Percentiles rank a stretch among this genome's conserved stretches.
These are phyloP conservation scores for Colletotrichum sp. DNA, from an alignment of 2,329 filamentous ascomycete species.

Conservation along the genomic window DNA sequence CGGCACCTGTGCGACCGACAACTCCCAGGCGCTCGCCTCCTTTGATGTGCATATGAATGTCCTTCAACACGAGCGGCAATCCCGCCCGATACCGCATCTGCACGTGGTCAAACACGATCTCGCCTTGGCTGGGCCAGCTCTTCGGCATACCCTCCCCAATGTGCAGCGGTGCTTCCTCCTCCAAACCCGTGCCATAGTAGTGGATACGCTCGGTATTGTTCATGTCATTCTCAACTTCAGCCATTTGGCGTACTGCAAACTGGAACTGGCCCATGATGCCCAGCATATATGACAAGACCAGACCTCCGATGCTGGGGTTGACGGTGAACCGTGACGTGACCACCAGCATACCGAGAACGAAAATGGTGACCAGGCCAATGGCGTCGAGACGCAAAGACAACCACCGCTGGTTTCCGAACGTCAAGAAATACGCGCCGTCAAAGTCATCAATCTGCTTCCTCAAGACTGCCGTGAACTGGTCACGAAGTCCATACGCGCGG, in stretches of 20 bases:
- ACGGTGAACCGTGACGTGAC: constrained; percentile 89
- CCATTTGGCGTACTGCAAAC: constrained; percentile 93
- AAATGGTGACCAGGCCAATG: constrained; percentile 82
- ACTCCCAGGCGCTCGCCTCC: constrained; percentile 82
- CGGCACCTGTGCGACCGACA: constrained; percentile 61
- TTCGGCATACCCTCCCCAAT: constrained; percentile 64
- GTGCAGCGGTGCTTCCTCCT: constrained; percentile 86
- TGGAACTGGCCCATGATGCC: constrained; percentile 90
- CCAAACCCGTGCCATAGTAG: constrained; percentile 85
- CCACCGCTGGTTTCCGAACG: constrained; percentile 95
- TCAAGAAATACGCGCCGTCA: constrained; percentile 92
- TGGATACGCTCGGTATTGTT: constrained; percentile 91
- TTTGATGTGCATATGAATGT: constrained; percentile 32
- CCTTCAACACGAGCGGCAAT: constrained; percentile 74
- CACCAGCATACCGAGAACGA: constrained; percentile 88
- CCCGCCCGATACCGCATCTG: constrained; percentile 78
- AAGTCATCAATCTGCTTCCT: constrained; percentile 79
- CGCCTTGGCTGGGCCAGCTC: constrained; percentile 84
- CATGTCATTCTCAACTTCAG: constrained; percentile 97
- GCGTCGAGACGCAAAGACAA: constrained; percentile 84
- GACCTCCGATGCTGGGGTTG: constrained; percentile 80
- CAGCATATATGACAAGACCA: constrained; percentile 93
- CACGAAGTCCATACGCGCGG: constrained; percentile 82
- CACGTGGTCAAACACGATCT: constrained; percentile 76
- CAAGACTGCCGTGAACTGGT: constrained; percentile 77